Base-by-base conservation (phyloP, 495 filamentous ascomycete species). In the Lophiostoma macrostomum region DNA sequence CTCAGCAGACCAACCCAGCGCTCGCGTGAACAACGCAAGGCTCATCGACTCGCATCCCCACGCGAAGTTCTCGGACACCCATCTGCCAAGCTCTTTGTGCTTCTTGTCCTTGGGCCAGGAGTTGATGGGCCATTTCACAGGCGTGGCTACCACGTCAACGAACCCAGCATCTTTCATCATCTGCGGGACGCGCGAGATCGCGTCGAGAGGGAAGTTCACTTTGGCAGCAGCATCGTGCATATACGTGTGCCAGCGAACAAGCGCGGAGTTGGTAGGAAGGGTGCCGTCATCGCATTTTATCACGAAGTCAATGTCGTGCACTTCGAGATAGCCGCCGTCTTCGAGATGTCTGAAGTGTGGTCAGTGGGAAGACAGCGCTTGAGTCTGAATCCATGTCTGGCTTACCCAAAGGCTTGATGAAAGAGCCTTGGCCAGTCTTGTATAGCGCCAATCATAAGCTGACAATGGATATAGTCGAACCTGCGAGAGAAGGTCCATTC, bases 1-100 rank as follows among this genome's bases (percentile, higher is more conserved):
- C 22, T 57, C 45, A 18, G 41, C 51, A 6, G 38, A 46, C 64
- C 63, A 72, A 25, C 58, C 65, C 19, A 71, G 45, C 16, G 64
- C 45, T 3, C 63, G 50, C 11, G 67, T 69, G 29, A 65, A 69
- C 3, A 58, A 36, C 14, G 37, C 55, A 8, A 58, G 25, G 16
- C 31, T 39, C 46, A 50, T 50, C 3, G 19, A 23, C 46, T 50
- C 42, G 24, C 42, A 46, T 5, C 42, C 42, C 42, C 42, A 46
- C 16, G 36, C 37, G 36, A 30, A 36, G 22, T 47, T 25, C 36
- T 39, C 46, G 8, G 27, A 16, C 23, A 35, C 55, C 55, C 49
- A 39, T 29, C 55, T 10, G 13, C 55, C 55, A 5, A 58, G 27
- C 40, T 40, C 16, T 24, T 58, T 58, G 18, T 36, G 22, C 38